phyloP scores from a whole-genome alignment of 805 yeast genomes.

The Millerozyma acaciae region DNA sequence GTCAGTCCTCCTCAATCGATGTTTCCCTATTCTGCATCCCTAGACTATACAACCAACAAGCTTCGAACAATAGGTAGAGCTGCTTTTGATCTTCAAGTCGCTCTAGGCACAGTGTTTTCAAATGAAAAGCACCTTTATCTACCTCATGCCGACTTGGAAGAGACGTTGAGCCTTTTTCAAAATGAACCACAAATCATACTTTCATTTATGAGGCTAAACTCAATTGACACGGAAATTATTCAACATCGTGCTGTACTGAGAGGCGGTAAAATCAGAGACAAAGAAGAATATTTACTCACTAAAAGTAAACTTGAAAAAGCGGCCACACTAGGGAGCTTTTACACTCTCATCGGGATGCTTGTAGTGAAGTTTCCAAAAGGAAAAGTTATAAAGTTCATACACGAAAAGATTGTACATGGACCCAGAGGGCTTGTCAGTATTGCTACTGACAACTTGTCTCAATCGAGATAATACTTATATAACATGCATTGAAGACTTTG shows the following conservation, averaged over 20 bases:
- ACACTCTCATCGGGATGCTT: conserved; percentile 35
- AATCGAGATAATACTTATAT: not conserved
- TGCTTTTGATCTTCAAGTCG: conserved; percentile 19
- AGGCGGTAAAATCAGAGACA: conserved; percentile 12
- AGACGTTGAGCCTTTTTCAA: conserved; percentile 18
- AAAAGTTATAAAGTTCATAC: conserved; percentile 17
- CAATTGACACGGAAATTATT: conserved; percentile 23
- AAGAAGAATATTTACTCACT: conserved; percentile 6
- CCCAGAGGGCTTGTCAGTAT: conserved; percentile 26
- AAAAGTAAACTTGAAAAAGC: conserved; percentile 15
- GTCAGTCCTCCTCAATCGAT: not conserved
- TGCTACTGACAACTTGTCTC: conserved; percentile 8
- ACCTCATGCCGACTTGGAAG: conserved; percentile 23
- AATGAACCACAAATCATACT: conserved; percentile 17
- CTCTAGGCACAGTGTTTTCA: conserved; percentile 24
- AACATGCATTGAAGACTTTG: too few relatives aligned
- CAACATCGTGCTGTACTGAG: conserved; percentile 29
- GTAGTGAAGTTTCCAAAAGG: conserved; percentile 24
- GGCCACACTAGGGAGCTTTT: conserved; percentile 34
- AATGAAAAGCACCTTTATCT: conserved; percentile 26
- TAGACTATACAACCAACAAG: conserved; percentile 14
- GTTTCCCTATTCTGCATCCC: conserved; percentile 4
- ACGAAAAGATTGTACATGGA: conserved; percentile 24
- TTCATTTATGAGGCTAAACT: conserved; percentile 29
- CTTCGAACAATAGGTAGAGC: conserved; percentile 26